phyloP scores from a whole-genome alignment of 2,329 filamentous ascomycete species.

The Blastomyces parvus region DNA sequence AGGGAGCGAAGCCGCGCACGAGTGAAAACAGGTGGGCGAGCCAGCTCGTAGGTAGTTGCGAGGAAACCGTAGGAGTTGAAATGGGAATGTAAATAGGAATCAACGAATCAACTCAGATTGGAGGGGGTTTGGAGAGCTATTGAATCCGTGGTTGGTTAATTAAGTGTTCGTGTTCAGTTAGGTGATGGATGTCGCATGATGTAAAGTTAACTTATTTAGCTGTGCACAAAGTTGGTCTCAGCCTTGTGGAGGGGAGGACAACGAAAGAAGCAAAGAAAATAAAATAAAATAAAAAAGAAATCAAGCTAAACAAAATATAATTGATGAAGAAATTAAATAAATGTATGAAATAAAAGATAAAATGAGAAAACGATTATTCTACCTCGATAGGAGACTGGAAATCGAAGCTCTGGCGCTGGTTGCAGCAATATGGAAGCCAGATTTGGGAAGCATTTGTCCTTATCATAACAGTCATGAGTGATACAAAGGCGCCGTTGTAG shows the following conservation, averaged over 20 bases:
- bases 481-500: neutral
- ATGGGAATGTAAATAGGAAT: too few relatives aligned
- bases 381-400: too few relatives aligned
- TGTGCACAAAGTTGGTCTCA: neutral
- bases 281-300: neutral
- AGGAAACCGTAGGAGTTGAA: neutral
- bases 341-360: too few relatives aligned
- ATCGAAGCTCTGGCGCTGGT: too few relatives aligned
- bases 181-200: neutral
- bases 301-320: too few relatives aligned
- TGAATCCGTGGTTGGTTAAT: neutral
- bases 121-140: neutral
- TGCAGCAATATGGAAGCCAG: too few relatives aligned
- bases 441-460: too few relatives aligned
- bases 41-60: constrained; percentile 8
- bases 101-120: neutral
- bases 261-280: neutral
- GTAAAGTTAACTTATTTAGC: too few relatives aligned
- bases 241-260: neutral
- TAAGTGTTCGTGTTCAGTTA: neutral
- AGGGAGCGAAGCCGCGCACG: neutral
- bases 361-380: neutral
- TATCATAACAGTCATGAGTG: too few relatives aligned
- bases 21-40: constrained; percentile 9
- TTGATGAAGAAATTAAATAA: too few relatives aligned